Base-by-base conservation (phyloP, 2,329 filamentous ascomycete genomes). In the Xylaria sp. region DNA sequence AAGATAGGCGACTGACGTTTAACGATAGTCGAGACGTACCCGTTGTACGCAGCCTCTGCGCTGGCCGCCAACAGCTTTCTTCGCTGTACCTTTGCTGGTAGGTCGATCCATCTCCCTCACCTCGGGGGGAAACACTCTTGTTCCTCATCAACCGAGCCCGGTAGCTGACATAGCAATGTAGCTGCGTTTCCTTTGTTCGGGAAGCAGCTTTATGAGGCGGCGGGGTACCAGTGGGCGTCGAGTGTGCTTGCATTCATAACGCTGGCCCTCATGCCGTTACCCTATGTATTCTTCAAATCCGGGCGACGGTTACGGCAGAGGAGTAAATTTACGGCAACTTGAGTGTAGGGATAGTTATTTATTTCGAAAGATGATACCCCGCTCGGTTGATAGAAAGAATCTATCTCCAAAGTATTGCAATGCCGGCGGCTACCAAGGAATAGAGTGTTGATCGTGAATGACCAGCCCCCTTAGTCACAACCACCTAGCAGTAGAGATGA, bases 61-160 rank as follows among this genome's bases (percentile, higher is more conserved):
- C 85, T 97, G 79, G 93, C 94, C 13, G 93, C 94, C 54, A 96
- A 97, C 76, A 91, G 91, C 56, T 93, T 96, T 78, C 88, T 92
- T 66, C 87, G 94, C 63, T 94, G 91, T 72, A 84, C 86, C 23
- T 96, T 97, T 83, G 94, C 91, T 69, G 85, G 86, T 87, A 76
- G 81, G 86, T 80, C 37, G 20, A 50, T 80, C 37, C 20, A 46
- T 60, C 61, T 68, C 62, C 32, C 60, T n/a, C 60, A 34, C 34
- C 37, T 41, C 37, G 44, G 0, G 44, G 0, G 15, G n/a, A 10
- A 2, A 28, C 8, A 6, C 59, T 10, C 25, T 9, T 13, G 5
- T 50, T 23, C 2, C 4, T 51, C 55, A 32, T 57, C 4, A 8
- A 13, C 52, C 57, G 28, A n/a, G 34, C 20, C 64, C 67, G 32